phyloP scores from a whole-genome alignment of 306 rosid species.

The Boehmeria nivea region DNA sequence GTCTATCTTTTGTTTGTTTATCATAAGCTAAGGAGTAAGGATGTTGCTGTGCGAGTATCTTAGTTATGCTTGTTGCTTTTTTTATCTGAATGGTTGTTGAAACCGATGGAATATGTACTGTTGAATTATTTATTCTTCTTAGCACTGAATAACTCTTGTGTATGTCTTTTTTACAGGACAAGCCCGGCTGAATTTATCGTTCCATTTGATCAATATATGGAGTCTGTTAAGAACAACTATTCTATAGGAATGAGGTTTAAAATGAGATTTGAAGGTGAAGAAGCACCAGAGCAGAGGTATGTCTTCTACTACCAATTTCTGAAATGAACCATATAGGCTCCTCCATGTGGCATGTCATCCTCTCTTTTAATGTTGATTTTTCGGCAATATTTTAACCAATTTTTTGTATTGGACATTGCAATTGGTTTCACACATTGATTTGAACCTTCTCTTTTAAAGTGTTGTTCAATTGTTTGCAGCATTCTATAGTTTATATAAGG shows the following conservation, averaged over 20 bases:
- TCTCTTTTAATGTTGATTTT: no score
- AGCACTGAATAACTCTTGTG: not conserved
- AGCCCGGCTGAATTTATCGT: slow-evolving; percentile 93
- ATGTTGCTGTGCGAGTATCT: not conserved
- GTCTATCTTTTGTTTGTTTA: no score
- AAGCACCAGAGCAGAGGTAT: slow-evolving; percentile 97
- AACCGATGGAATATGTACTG: not conserved
- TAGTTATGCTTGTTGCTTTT: not conserved
- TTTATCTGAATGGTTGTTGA: not conserved
- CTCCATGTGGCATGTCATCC: no score
- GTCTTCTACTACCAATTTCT: no score
- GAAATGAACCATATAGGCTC: no score
- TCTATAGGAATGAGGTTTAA: slow-evolving; percentile 92
- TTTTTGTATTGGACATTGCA: no score
- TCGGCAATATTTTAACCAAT: no score
- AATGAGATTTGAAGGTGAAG: slow-evolving; percentile 97
- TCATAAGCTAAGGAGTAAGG: not conserved
- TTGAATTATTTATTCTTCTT: not conserved
- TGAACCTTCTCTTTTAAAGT: no score
- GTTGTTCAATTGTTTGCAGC: not conserved
- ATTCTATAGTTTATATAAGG: not conserved
- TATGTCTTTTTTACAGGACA: slow-evolving; percentile 47
- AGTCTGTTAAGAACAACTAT: slow-evolving; percentile 58
- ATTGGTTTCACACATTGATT: no score
- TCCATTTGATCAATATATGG: slow-evolving; percentile 84